Conservation (phyloP, 2,329 filamentous ascomycete species). For the Hymenoscyphus repandus region DNA sequence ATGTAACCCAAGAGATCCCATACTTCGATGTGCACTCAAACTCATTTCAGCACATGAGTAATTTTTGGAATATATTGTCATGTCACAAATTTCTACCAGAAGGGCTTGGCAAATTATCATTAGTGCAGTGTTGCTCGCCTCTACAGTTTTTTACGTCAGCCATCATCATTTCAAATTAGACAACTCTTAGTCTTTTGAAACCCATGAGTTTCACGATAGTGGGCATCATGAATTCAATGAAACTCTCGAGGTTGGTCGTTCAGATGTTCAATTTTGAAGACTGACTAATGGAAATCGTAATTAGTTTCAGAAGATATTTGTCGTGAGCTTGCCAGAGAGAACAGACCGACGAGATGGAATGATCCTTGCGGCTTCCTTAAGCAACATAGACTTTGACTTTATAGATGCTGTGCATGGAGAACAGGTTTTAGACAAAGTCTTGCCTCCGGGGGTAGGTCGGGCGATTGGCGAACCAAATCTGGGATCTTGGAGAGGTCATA, state of each 20-base stretch:
- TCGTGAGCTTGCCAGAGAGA: slow-evolving; percentile 41
- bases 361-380: slow-evolving; percentile 36
- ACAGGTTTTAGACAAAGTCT: slow-evolving; percentile 36
- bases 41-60: no score
- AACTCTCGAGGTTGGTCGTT: slow-evolving; percentile 1
- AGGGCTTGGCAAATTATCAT: background rate
- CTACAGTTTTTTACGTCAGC: background rate
- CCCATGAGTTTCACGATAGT: background rate
- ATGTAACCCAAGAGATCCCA: no score
- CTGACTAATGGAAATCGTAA: background rate
- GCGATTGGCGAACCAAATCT: slow-evolving; percentile 30
- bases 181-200: background rate
- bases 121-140: background rate
- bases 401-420: slow-evolving; percentile 38
- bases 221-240: background rate
- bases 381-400: slow-evolving; percentile 38
- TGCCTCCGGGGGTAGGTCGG: slow-evolving; percentile 28
- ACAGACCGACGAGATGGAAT: slow-evolving; percentile 45
- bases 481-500: slow-evolving; percentile 37
- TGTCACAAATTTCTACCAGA: background rate
- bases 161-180: background rate
- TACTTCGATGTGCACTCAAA: no score
- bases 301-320: slow-evolving; percentile 40
- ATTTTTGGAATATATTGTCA: no score
- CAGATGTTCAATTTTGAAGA: background rate